Evolutionary conservation across 2,329 filamentous ascomycete species (phyloP).

Genomic region (Cladosporium sp.): DNA sequence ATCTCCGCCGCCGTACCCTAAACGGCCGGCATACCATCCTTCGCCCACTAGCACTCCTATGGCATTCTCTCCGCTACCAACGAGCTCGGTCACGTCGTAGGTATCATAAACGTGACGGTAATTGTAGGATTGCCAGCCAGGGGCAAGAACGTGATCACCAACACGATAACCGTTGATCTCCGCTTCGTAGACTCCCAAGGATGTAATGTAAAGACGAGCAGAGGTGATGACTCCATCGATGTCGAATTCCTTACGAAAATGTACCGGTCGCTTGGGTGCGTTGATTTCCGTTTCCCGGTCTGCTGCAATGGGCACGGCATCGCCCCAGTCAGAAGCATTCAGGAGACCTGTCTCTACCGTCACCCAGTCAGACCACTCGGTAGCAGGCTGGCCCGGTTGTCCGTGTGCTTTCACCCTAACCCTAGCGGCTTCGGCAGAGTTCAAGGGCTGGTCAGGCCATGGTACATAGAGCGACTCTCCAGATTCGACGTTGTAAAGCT

Average conservation of each 20-base stretch:
- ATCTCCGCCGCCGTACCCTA: conserved; percentile 31
- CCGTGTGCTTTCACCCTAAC: conserved; percentile 4
- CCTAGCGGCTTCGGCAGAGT: conserved; percentile 1
- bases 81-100: conserved; percentile 46
- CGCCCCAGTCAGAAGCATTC: neutral
- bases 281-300: conserved; percentile 1
- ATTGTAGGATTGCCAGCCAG: conserved; percentile 52
- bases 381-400: neutral
- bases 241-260: neutral
- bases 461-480: conserved; percentile 2
- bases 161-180: conserved; percentile 44
- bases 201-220: conserved; percentile 9
- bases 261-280: neutral
- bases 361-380: conserved; percentile 4
- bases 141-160: conserved; percentile 36
- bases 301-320: conserved; percentile 4
- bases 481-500: conserved; percentile 1
- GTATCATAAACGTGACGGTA: conserved; percentile 51
- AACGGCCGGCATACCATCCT: conserved; percentile 47
- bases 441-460: neutral
- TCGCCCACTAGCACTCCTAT: conserved; percentile 44
- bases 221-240: neutral
- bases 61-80: conserved; percentile 35
- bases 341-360: conserved; percentile 3
- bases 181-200: conserved; percentile 1